Percentiles rank a stretch among this genome's conserved stretches.
These are phyloP conservation scores for Tylopilus sp. DNA, from an alignment of 1,284 basidiomycete genomes.

Conservation along the genomic window DNA sequence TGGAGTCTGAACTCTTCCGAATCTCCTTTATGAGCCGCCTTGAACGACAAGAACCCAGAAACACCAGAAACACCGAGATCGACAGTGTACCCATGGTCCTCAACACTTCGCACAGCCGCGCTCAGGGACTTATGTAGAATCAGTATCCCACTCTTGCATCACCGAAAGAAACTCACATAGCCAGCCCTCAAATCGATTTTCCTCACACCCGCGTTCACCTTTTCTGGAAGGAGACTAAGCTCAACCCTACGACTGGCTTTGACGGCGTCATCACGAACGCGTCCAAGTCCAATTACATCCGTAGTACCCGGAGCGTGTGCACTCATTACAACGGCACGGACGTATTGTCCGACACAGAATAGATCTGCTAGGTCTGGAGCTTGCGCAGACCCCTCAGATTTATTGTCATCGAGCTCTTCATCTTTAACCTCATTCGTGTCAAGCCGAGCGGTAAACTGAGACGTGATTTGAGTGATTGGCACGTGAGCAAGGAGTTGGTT, in stretches of 20 bases:
- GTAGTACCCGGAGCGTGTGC: slow-evolving; percentile 73
- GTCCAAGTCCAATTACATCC: slow-evolving; percentile 65
- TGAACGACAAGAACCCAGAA: slow-evolving; percentile 85
- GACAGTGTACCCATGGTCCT: slow-evolving; percentile 96
- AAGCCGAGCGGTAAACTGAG: slow-evolving; percentile 80
- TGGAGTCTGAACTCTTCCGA: slow-evolving; percentile 62
- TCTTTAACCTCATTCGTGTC: slow-evolving; percentile 67
- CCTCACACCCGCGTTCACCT: slow-evolving; percentile 87
- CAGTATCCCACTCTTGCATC: slow-evolving; percentile 7
- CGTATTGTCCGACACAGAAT: slow-evolving; percentile 89
- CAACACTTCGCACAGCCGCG: slow-evolving; percentile 85
- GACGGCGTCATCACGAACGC: slow-evolving; percentile 72
- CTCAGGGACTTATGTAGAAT: slow-evolving; percentile 68
- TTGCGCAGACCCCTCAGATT: slow-evolving; percentile 47
- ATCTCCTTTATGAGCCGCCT: slow-evolving; percentile 63
- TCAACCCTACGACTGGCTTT: slow-evolving; percentile 87
- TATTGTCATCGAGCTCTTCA: slow-evolving; percentile 58
- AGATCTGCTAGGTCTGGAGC: slow-evolving; percentile 81
- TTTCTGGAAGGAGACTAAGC: slow-evolving; percentile 86
- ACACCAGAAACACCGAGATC: slow-evolving; percentile 84
- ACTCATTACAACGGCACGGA: slow-evolving; percentile 82
- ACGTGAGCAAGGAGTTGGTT: slow-evolving; percentile 96
- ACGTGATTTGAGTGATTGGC: slow-evolving; percentile 95
- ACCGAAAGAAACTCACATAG: slow-evolving; percentile 63
- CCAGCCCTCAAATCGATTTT: slow-evolving; percentile 84